Evolutionary conservation across 495 filamentous ascomycete species (phyloP).

Genomic region (Penicillium egyptiacum): DNA sequence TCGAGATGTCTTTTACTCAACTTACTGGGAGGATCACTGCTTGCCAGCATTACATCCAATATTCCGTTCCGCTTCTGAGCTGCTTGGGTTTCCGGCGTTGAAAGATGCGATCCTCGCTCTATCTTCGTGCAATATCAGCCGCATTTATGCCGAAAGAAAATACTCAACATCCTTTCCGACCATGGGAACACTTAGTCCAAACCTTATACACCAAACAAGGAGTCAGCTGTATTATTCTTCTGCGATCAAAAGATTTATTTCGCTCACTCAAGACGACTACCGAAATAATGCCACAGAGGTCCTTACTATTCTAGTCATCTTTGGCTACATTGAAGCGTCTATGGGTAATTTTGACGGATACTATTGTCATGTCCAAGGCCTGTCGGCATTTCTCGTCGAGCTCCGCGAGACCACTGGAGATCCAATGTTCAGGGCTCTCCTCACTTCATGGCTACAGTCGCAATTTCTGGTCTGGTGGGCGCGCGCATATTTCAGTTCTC

Average conservation of each 20-base stretch:
- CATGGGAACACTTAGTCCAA: constrained; percentile 23
- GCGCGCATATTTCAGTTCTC: constrained; percentile 26
- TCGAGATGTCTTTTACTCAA: constrained; percentile 31
- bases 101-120: constrained; percentile 28
- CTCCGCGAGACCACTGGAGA: neutral
- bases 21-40: constrained; percentile 30
- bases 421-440: constrained; percentile 2
- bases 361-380: constrained; percentile 26
- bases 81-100: constrained; percentile 8
- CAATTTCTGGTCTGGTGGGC: constrained; percentile 33
- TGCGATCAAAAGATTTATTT: constrained; percentile 20
- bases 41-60: constrained; percentile 28
- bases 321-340: constrained; percentile 30
- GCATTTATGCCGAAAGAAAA: constrained; percentile 20
- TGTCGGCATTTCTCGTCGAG: constrained; percentile 14
- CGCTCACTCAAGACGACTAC: constrained; percentile 11
- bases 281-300: constrained; percentile 8
- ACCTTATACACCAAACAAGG: constrained; percentile 24
- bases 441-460: constrained; percentile 29
- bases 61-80: constrained; percentile 12
- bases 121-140: constrained; percentile 31
- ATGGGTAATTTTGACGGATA: constrained; percentile 35
- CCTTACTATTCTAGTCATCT: constrained; percentile 22
- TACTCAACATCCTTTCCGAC: neutral
- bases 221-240: constrained; percentile 33